Evolutionary conservation across 768 basidiomycete species (phyloP), one percentile per base, ranked within the genome.

Genomic region (Dioszegia hungarica): DNA sequence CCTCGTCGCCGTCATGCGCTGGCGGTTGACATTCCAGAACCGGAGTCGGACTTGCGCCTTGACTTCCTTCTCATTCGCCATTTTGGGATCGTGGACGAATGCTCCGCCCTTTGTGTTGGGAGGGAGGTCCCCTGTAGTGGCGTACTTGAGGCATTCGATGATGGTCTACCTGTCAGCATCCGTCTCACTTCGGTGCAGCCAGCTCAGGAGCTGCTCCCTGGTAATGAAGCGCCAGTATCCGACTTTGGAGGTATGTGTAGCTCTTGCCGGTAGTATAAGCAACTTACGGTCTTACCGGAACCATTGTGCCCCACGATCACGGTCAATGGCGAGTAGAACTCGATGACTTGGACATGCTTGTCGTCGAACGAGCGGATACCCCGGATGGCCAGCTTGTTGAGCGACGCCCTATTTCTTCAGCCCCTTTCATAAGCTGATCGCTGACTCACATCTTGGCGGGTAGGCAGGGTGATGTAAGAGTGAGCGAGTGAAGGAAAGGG

Each of bases 251-350:
- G n/a, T n/a, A n/a, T n/a, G n/a, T n/a, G n/a, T 3, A 41, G 19
- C 14, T 34, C 27, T 20, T 54, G 28, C 8, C 9, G 5, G 22
- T 4, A 14, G 8, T 19, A 15, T 15, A 14, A 12, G 27, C 9
- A 8, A 55, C 61, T 48, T 34, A 81, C 81, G 2, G 95, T 99
- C 79, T 99, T 99, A 40, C 95, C 95, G 66, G 89, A 92, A 17
- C 95, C 95, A 77, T 99, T 99, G 79, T 92, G 89, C 1, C 95
- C 95, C 1, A 98, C 92, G 58, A 99, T 98, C 76, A 99, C 93
- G 0, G 95, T 99, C 54, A 99, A 88, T 6, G 95, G 95, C 19
- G 86, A 85, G 78, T 91, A 97, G 79, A 99, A 99, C 77, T 98
- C 89, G 74, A 99, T 94, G 64, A 98, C 83, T 1, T 89, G 82